These are phyloP conservation scores for Cladosporium phlei DNA, from an alignment of 2,329 filamentous ascomycete species.

Conservation along the genomic window DNA sequence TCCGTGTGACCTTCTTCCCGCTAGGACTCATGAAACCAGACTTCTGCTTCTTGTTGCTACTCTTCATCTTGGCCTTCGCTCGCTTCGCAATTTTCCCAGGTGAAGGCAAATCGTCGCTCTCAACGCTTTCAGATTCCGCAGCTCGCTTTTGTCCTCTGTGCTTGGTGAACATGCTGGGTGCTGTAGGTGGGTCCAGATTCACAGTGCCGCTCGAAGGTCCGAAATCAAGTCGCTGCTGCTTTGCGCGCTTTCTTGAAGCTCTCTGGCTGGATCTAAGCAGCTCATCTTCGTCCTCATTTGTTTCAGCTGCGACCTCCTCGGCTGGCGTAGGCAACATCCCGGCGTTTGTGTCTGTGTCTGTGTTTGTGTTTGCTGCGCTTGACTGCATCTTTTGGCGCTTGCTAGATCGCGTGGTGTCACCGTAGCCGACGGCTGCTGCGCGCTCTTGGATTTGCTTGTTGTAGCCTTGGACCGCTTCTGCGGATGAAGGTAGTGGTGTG, in stretches of 20 bases:
- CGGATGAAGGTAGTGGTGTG: constrained; percentile 38
- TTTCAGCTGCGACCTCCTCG: neutral
- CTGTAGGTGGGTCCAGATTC: constrained; percentile 6
- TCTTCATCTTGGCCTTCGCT: neutral
- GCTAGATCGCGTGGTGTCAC: constrained; percentile 15
- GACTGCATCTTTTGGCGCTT: constrained; percentile 4
- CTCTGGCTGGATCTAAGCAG: neutral
- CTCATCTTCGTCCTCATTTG: neutral
- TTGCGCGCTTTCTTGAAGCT: constrained; percentile 23
- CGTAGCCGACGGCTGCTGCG: constrained; percentile 32
- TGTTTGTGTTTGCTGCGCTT: neutral
- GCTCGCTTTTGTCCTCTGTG: constrained; percentile 14
- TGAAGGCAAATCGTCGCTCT: constrained; percentile 19
- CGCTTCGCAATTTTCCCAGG: neutral
- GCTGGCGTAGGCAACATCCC: constrained; percentile 2
- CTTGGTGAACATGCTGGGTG: constrained; percentile 25
- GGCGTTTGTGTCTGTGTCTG: neutral
- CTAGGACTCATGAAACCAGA: constrained; percentile 9
- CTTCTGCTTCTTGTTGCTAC: constrained; percentile 7
- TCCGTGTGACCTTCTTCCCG: neutral
- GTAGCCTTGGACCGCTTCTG: constrained; percentile 32
- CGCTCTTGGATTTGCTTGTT: constrained; percentile 31
- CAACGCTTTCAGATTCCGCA: constrained; percentile 20
- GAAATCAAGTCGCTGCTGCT: constrained; percentile 32
- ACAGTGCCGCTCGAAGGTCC: constrained; percentile 10